phyloP scores from a whole-genome alignment of 2,329 filamentous ascomycete genomes.

The Fusarium tjaetaba region DNA sequence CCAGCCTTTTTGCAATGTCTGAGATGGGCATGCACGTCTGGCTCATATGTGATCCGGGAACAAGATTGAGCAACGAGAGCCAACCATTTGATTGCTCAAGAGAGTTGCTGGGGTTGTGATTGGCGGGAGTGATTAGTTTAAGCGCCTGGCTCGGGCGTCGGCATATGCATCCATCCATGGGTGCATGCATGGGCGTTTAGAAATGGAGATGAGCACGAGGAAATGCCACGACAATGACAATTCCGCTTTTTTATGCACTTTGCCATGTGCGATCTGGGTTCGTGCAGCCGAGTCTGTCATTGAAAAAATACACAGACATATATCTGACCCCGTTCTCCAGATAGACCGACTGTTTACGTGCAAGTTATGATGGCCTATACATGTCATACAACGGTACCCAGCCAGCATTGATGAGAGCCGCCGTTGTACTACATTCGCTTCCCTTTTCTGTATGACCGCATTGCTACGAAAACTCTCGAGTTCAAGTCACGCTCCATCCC shows the following conservation, averaged over 20 bases:
- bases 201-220: conserved; percentile 3
- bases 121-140: conserved; percentile 24
- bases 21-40: conserved; percentile 15
- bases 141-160: conserved; percentile 35
- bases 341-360: not conserved
- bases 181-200: conserved; percentile 26
- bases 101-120: conserved; percentile 17
- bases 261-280: conserved; percentile 21
- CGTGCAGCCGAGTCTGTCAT: not conserved
- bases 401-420: not conserved
- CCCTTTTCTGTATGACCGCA: not conserved
- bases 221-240: conserved; percentile 11
- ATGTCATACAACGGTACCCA: not conserved
- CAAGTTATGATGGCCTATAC: not conserved
- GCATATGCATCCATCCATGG: conserved; percentile 8
- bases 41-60: conserved; percentile 28
- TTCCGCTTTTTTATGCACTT: conserved; percentile 4
- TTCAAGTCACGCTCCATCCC: not conserved
- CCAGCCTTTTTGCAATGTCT: conserved; percentile 11
- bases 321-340: not conserved
- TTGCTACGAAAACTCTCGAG: not conserved
- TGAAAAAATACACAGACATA: not conserved
- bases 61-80: conserved; percentile 18
- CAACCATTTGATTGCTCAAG: conserved; percentile 23
- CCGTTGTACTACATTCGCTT: not conserved